These are phyloP conservation scores for Blechomonas ayalai DNA, from an alignment of 208 protist species.

Conservation along the genomic window DNA sequence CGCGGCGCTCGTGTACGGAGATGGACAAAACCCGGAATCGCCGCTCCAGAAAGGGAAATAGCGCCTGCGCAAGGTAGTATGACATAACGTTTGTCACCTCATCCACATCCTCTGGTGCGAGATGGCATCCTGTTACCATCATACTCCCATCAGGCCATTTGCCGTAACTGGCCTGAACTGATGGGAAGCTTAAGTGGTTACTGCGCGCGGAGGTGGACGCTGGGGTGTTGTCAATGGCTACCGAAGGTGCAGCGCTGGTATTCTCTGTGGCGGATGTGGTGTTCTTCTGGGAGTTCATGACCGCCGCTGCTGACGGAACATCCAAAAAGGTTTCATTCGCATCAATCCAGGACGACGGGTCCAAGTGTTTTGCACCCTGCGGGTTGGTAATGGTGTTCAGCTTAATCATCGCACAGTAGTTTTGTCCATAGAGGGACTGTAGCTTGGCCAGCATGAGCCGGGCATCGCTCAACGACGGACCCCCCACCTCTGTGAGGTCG, in stretches of 20 bases:
- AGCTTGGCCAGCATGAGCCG: slow-evolving; percentile 26
- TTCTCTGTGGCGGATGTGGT: background rate
- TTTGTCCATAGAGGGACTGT: slow-evolving; percentile 38
- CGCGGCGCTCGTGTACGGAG: slow-evolving; percentile 62
- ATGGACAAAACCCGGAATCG: slow-evolving; percentile 48
- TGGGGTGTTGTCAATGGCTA: background rate
- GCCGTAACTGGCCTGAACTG: slow-evolving; percentile 29
- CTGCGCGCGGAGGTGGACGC: background rate
- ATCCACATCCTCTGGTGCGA: slow-evolving; percentile 55
- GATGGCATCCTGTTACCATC: slow-evolving; percentile 67
- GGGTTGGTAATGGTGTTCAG: slow-evolving; percentile 60
- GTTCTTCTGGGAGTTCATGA: slow-evolving; percentile 2
- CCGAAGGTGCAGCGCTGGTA: slow-evolving; percentile 2
- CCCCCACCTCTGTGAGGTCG: slow-evolving; percentile 27
- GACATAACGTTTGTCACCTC: slow-evolving; percentile 56
- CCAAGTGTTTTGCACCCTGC: slow-evolving; percentile 33
- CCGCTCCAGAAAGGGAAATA: slow-evolving; percentile 67
- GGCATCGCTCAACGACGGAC: slow-evolving; percentile 27
- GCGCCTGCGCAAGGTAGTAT: slow-evolving; percentile 61
- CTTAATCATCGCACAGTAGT: slow-evolving; percentile 48
- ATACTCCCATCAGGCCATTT: slow-evolving; percentile 33
- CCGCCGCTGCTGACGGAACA: slow-evolving; percentile 34
- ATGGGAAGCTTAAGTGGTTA: slow-evolving; percentile 12
- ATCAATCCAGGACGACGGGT: slow-evolving; percentile 63
- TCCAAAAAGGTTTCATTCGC: slow-evolving; percentile 55